Evolutionary conservation across 2,329 filamentous ascomycete species (phyloP), one percentile per base, ranked within the genome.

Genomic region (Colletotrichum orchidophilum): DNA sequence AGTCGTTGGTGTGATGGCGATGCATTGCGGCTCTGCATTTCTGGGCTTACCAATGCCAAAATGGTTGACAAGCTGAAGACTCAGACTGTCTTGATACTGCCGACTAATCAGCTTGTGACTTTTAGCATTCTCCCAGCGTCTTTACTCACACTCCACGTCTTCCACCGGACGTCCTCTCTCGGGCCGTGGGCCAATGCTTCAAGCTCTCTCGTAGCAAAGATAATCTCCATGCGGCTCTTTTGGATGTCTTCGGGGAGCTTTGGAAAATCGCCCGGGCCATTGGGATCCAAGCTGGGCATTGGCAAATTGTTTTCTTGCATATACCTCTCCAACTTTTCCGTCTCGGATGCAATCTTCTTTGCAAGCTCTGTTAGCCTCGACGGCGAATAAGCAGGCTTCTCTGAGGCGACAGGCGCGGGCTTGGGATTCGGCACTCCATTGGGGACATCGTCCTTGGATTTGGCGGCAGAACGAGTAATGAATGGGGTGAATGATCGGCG

Each of bases 81-180:
- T 86, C 26, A 88, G 78, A 1, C 83, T 83, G 65, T 87, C 84
- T 70, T 87, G 80, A 72, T 83, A 87, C 86, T 88, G 73, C 21
- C 24, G 27, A 26, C 13, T 31, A 15, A 57, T 77, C 26, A 78
- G 73, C 15, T 61, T 4, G 18, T 4, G 46, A 3, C 18, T 8
- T 2, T 18, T 8, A 29, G 24, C 13, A 33, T 3, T 9, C 8
- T 11, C 42, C 46, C 9, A 5, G n/a, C 18, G 8, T 46, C 39
- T 57, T 54, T 31, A 80, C 85, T 77, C 75, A 87, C 86, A 75
- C 82, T 84, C 87, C 85, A 88, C 63, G 85, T 80, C 62, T 83
- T 82, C 85, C 85, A 89, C 77, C 87, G 80, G 8, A 89, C 75
- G n/a, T 78, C 80, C 74, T 89, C 86, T 42, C 82, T 80, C 0